These are phyloP conservation scores for Zygosaccharomyces pseudobailii DNA, from an alignment of 1,139 yeast species.

Conservation along the genomic window DNA sequence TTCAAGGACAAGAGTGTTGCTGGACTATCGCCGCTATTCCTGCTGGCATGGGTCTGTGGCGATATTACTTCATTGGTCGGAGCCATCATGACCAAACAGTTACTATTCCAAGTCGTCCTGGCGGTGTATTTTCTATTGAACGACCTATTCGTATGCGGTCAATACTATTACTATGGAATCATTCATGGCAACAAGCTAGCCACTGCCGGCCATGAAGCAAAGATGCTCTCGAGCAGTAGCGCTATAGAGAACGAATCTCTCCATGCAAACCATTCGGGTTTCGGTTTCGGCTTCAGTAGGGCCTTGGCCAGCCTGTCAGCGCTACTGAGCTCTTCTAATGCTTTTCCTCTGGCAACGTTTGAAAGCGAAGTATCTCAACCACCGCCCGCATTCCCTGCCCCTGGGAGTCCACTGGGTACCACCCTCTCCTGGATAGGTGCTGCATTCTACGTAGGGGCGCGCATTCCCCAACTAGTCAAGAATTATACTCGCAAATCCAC, in stretches of 20 bases:
- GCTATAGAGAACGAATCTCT: neutral
- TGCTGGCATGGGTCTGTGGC: constrained; percentile 77
- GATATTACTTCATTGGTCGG: constrained; percentile 79
- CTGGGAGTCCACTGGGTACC: constrained; percentile 41
- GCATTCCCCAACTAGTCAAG: constrained; percentile 80
- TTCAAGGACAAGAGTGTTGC: constrained; percentile 75
- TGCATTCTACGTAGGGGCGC: constrained; percentile 63
- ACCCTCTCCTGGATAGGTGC: constrained; percentile 82
- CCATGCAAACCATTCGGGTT: neutral
- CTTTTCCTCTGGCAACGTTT: constrained; percentile 5
- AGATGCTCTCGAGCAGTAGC: neutral
- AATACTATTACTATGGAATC: constrained; percentile 65
- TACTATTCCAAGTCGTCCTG: constrained; percentile 70
- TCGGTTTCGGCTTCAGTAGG: constrained; percentile 6
- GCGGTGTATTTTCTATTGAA: constrained; percentile 72
- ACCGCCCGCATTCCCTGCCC: constrained; percentile 10
- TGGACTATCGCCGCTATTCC: constrained; percentile 75
- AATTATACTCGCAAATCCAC: constrained; percentile 76
- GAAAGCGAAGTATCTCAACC: constrained; percentile 11
- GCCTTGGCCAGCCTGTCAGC: neutral
- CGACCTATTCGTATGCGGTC: constrained; percentile 66
- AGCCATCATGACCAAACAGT: constrained; percentile 69
- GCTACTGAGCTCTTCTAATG: constrained; percentile 7
- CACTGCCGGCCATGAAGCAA: constrained; percentile 35
- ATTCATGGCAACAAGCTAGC: constrained; percentile 37